Conservation (phyloP, 768 basidiomycete species). For the Chiua virens region DNA sequence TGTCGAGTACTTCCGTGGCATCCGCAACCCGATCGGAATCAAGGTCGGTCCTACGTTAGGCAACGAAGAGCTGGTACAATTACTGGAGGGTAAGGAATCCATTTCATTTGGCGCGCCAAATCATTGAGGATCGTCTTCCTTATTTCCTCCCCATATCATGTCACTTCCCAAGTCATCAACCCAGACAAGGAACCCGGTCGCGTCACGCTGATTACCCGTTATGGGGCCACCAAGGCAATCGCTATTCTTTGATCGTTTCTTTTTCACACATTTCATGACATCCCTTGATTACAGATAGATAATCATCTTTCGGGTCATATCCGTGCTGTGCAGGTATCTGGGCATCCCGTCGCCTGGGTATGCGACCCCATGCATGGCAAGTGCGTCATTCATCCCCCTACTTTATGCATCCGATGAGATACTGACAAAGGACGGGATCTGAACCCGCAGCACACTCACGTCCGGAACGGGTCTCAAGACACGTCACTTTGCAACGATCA, state of each 20-base stretch:
- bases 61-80: constrained; percentile 66
- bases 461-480: constrained; percentile 85
- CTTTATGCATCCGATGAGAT: not conserved
- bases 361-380: constrained; percentile 99
- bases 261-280: not conserved
- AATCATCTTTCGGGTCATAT: constrained; percentile 79
- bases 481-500: constrained; percentile 84
- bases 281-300: constrained; percentile 55
- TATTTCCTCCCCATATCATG: not conserved
- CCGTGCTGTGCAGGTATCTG: constrained; percentile 69
- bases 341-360: constrained; percentile 90
- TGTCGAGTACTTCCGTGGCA: constrained; percentile 91
- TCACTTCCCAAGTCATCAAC: constrained; percentile 66
- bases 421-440: not conserved
- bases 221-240: constrained; percentile 81
- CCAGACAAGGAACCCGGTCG: constrained; percentile 79
- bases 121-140: not conserved
- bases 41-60: constrained; percentile 93
- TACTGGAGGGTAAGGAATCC: constrained; percentile 68
- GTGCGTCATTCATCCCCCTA: constrained; percentile 45
- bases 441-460: constrained; percentile 66
- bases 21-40: constrained; percentile 92
- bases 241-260: not conserved
- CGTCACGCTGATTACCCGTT: constrained; percentile 90
- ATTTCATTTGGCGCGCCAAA: not conserved